Base-by-base conservation (phyloP, 352 stramenopile species). In the Phytophthora vignae region DNA sequence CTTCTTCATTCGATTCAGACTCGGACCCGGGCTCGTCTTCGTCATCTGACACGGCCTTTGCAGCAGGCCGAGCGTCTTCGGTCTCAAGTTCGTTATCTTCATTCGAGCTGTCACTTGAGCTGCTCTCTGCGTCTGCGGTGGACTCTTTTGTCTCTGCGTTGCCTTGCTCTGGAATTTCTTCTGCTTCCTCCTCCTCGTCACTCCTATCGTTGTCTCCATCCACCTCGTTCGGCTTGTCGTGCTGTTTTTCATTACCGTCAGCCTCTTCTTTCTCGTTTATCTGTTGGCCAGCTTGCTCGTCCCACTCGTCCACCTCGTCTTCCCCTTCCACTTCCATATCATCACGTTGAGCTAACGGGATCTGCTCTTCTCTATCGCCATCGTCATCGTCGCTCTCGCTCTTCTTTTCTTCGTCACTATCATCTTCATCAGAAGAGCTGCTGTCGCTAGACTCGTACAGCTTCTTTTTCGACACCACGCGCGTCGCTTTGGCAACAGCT, bases 291-390 rank as follows among this genome's bases (percentile, higher is more conserved):
- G 15, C 12, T 21, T 58, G 29, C 19, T 48, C 31, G 8, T 42
- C 33, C 42, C 67, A 52, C 60, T 63, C 69, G 19, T 60, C 55
- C 11, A 38, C 40, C 19, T 59, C 59, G 17, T 57, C 53, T 12
- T 74, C 68, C 17, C 62, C 59, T 50, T 57, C 73, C 38, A 19
- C 49, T 66, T 74, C 59, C 19, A 64, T 46, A n/a, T 73, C 64
- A n/a, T 80, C 55, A 2, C 44, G 33, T 64, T 77, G 69, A 15
- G 69, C 64, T 40, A 77, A 31, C 17, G 49, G 64, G 33, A 70
- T 73, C 33, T 25, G 48, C 55, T 69, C 71, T 33, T 76, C 63
- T 50, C 36, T 57, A 60, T 76, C 56, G 14, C 25, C 55, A 6
- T 53, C 66, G 36, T 68, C 46, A 8, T 69, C 65, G 29, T 69